Percentiles rank a stretch among this genome's conserved stretches.
phyloP scores from a whole-genome alignment of 2,329 filamentous ascomycete genomes.

The Chalaropsis ovoidea region DNA sequence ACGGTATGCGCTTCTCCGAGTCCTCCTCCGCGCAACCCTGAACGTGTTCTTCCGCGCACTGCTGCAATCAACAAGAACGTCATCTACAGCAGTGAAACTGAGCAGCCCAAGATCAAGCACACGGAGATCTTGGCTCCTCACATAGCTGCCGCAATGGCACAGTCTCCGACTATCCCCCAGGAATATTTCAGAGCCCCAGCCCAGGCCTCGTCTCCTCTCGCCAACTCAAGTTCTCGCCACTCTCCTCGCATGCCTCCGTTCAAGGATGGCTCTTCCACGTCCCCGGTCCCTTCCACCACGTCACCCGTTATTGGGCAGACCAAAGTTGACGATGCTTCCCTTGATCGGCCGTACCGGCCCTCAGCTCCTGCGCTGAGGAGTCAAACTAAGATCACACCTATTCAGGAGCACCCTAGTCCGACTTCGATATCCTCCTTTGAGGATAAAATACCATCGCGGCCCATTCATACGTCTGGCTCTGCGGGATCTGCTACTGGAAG shows the following conservation, averaged over 20 bases:
- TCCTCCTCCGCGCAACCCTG: constrained; percentile 15
- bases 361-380: constrained; percentile 11
- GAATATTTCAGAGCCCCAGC: constrained; percentile 19
- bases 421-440: constrained; percentile 16
- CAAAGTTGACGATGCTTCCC: constrained; percentile 30
- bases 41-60: constrained; percentile 7
- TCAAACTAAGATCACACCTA: constrained; percentile 23
- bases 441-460: constrained; percentile 29
- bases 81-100: neutral
- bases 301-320: constrained; percentile 1
- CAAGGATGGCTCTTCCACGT: neutral
- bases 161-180: constrained; percentile 23
- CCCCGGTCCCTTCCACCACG: neutral
- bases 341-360: constrained; percentile 21
- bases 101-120: constrained; percentile 14
- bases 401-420: constrained; percentile 25
- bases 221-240: constrained; percentile 1
- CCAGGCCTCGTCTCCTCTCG: constrained; percentile 8
- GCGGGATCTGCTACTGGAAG: constrained; percentile 41
- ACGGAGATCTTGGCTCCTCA: constrained; percentile 19
- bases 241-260: constrained; percentile 16
- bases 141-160: constrained; percentile 16
- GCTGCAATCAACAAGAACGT: neutral
- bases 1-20: constrained; percentile 26
- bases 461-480: constrained; percentile 42